A percentile compares a stretch with the other conserved stretches of the same genome.
Conservation (phyloP, 2,329 filamentous ascomycete species). For the Trichoderma hamatum region DNA sequence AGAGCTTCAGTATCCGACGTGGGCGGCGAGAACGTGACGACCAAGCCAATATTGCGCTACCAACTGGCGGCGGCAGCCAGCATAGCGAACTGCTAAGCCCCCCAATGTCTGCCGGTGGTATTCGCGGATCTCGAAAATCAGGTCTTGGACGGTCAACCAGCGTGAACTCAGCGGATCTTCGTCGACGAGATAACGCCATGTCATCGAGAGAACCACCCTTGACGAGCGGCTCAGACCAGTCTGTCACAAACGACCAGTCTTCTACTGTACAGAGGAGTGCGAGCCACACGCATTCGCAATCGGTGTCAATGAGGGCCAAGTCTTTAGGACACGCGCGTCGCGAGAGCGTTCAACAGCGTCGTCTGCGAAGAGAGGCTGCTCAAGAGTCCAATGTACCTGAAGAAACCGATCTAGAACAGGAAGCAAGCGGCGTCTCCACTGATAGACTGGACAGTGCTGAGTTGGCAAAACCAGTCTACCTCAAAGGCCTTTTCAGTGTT, state of each 20-base stretch:
- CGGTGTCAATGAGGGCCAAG: conserved; percentile 74
- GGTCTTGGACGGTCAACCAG: conserved; percentile 83
- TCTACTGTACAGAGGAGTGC: conserved; percentile 53
- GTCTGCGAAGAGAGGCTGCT: conserved; percentile 71
- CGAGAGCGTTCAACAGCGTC: conserved; percentile 88
- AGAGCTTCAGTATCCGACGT: conserved; percentile 83
- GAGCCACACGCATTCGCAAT: conserved; percentile 54
- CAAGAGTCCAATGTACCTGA: conserved; percentile 81
- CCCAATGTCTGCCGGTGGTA: conserved; percentile 63
- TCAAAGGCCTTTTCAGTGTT: conserved; percentile 96
- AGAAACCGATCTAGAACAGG: conserved; percentile 82
- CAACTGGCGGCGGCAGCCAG: conserved; percentile 63
- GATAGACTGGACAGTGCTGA: conserved; percentile 70
- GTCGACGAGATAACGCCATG: conserved; percentile 59
- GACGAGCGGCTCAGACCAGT: conserved; percentile 80
- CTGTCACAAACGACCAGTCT: conserved; percentile 58
- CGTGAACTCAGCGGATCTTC: conserved; percentile 84
- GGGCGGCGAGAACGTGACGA: conserved; percentile 59
- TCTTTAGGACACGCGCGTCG: conserved; percentile 86
- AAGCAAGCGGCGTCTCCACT: conserved; percentile 62
- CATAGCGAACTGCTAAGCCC: conserved; percentile 79
- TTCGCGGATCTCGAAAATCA: conserved; percentile 62
- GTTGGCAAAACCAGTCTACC: conserved; percentile 87
- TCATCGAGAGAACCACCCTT: conserved; percentile 66
- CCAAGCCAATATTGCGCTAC: conserved; percentile 49